Conservation (phyloP, 2,329 filamentous ascomycete species). For the Colletotrichum shisoi region DNA sequence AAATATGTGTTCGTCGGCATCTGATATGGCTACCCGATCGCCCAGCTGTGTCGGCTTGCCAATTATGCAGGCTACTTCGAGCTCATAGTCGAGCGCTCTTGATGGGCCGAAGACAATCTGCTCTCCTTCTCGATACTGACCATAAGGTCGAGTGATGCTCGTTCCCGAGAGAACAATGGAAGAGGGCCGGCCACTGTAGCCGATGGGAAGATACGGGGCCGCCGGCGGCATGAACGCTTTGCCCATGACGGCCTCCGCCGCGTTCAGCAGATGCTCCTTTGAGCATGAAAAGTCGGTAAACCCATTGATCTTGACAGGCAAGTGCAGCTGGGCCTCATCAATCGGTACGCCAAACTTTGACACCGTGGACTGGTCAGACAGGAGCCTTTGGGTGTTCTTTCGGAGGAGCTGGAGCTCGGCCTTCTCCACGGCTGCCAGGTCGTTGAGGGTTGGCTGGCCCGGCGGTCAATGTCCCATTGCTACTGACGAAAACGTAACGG, state of each 20-base stretch:
- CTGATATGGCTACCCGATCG: conserved; percentile 51
- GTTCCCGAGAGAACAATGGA: conserved; percentile 61
- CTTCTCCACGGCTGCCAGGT: conserved; percentile 57
- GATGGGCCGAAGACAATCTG: conserved; percentile 46
- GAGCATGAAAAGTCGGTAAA: conserved; percentile 66
- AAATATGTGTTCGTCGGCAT: conserved; percentile 67
- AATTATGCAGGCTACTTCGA: conserved; percentile 57
- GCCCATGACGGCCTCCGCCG: conserved; percentile 52
- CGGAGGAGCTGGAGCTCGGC: conserved; percentile 51
- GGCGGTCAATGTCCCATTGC: conserved; percentile 44
- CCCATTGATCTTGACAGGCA: conserved; percentile 64
- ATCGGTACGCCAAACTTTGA: conserved; percentile 35
- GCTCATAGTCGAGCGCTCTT: conserved; percentile 52
- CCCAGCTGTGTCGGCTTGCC: conserved; percentile 52
- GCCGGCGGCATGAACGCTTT: conserved; percentile 52
- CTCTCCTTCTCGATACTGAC: conserved; percentile 48
- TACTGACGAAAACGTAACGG: conserved; percentile 29
- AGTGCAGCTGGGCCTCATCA: conserved; percentile 51
- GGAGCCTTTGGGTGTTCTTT: conserved; percentile 50
- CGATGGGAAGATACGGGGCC: conserved; percentile 59
- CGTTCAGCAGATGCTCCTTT: conserved; percentile 62
- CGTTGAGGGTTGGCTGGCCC: conserved; percentile 54
- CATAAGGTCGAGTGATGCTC: conserved; percentile 56
- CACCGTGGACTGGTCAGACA: conserved; percentile 35
- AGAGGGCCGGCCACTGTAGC: conserved; percentile 63